phyloP scores from a whole-genome alignment of 176 grass and related monocot species.

The Aegilops longissima region DNA sequence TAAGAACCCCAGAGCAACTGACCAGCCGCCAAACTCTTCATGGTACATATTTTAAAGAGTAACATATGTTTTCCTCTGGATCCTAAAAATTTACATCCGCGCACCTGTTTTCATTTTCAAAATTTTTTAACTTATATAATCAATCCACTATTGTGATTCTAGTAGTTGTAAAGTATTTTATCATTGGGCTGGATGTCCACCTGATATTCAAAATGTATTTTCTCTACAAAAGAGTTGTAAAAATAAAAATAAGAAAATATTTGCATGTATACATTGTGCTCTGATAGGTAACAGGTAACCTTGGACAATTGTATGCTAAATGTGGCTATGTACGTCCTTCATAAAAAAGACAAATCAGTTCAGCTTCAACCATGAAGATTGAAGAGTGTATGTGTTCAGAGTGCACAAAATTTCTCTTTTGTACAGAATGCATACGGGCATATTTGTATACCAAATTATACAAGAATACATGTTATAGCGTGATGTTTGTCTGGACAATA shows the following conservation, averaged over 20 bases:
- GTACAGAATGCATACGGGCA: background rate
- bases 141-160: background rate
- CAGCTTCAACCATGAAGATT: background rate
- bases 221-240: background rate
- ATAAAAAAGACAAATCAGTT: background rate
- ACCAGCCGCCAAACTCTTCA: background rate
- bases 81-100: too few species aligned
- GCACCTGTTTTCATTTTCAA: too few species aligned
- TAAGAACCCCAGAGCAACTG: background rate
- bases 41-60: background rate
- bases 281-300: background rate
- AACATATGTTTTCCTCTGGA: too few species aligned
- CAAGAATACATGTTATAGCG: background rate
- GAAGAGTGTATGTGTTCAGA: background rate
- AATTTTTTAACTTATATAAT: background rate
- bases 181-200: background rate
- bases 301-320: background rate
- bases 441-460: background rate
- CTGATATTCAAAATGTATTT: background rate
- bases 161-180: background rate
- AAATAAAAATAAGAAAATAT: background rate
- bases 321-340: background rate
- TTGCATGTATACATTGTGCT: too few species aligned
- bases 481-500: background rate
- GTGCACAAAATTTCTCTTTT: background rate